These are phyloP conservation scores for Paracoccidioides lutzii DNA, from an alignment of 2,329 filamentous ascomycete genomes.

Conservation along the genomic window DNA sequence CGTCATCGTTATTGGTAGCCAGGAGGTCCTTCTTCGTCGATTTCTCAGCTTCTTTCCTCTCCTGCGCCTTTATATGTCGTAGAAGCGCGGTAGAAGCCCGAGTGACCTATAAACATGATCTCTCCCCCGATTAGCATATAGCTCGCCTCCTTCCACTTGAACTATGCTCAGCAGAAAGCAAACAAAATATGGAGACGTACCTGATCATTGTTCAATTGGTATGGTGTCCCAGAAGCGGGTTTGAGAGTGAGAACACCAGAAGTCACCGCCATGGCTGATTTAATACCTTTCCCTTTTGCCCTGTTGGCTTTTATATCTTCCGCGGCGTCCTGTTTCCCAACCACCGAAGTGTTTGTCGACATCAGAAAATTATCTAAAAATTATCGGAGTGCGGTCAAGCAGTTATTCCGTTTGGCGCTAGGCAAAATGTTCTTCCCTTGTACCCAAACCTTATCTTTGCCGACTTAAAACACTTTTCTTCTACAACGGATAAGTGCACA, in stretches of 20 bases:
- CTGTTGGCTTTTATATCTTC: constrained; percentile 10
- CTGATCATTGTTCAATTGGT: constrained; percentile 37
- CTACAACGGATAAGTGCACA: too few relatives aligned
- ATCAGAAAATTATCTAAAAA: constrained; percentile 22
- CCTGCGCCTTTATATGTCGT: constrained; percentile 41
- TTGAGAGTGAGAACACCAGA: constrained; percentile 29
- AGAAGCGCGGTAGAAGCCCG: constrained; percentile 49
- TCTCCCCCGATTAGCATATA: not conserved
- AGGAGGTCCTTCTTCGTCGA: constrained; percentile 44
- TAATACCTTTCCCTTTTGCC: not conserved
- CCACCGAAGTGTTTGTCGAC: not conserved
- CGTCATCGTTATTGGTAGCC: constrained; percentile 32
- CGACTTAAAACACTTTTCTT: not conserved
- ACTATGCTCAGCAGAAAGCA: not conserved
- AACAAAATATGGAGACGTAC: constrained; percentile 15
- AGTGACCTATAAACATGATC: constrained; percentile 34
- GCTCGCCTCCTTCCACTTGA: not conserved
- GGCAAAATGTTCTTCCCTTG: not conserved
- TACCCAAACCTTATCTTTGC: not conserved
- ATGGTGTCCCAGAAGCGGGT: constrained; percentile 31
- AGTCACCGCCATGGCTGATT: constrained; percentile 25
- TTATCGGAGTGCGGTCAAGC: constrained; percentile 26
- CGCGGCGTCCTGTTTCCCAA: not conserved
- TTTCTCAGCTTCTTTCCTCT: constrained; percentile 35
- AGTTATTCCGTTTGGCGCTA: constrained; percentile 14